Base-by-base conservation (phyloP, 257 asterid species). In the Craterostigma plantagineum region DNA sequence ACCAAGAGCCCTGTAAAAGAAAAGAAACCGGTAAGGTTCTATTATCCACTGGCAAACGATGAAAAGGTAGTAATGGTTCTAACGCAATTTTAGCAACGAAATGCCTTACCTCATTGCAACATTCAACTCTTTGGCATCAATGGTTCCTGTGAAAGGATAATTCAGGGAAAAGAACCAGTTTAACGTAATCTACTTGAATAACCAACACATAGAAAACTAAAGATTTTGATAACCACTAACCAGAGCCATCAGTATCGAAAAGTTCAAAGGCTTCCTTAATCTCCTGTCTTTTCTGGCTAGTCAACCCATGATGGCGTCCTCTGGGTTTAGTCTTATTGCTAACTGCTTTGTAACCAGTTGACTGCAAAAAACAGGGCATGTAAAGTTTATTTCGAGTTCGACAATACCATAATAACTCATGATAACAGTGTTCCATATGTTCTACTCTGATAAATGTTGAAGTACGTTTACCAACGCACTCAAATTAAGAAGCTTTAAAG, bases 221-320 rank as follows among this genome's bases (percentile, higher is more conserved):
- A 23, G 50, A 49, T 11, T 2, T 23, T 6, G 30, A 6, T 6
- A 2, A 23, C 30, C 30, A 23, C 30, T 23, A 73, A 86, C 97
- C 91, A 54, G 92, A 81, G 62, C 79, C 81, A 77, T 81, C 94
- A 3, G 97, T 81, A 57, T 81, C 94, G 59, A 78, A 81, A 42
- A 69, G 81, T 39, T 81, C 94, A 52, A 86, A 86, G 11, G 97
- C 97, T 57, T 86, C 91, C 57, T 58, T 75, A 16, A 86, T 81
- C 79, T 86, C 94, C 77, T 86, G 91, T 64, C 61, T 74, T 56
- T 81, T 86, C 64, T 81, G 92, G 37, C 53, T 73, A n/a, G 72
- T 71, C 57, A 86, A 58, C 30, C 86, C 92, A 18, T 72, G 91
- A 17, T 64, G 86, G 48, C 87, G 91, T 37, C 79, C 81, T 61